These are phyloP conservation scores for Coemansia aciculifera DNA, from an alignment of 192 early-diverging fungal genomes.

Conservation along the genomic window DNA sequence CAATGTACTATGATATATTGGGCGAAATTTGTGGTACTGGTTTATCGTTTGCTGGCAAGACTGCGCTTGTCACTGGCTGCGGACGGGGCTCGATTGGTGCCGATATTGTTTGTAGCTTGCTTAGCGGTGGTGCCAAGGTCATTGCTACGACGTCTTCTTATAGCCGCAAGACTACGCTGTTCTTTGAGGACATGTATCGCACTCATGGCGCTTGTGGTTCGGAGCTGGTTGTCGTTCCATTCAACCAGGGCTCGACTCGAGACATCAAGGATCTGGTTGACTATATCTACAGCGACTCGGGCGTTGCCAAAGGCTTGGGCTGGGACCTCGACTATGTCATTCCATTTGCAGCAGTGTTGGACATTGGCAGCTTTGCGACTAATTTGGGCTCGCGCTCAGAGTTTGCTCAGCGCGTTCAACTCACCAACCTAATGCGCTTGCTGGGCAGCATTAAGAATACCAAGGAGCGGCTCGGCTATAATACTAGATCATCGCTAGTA, in stretches of 20 bases:
- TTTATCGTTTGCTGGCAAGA: constrained; percentile 77
- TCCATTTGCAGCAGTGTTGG: constrained; percentile 91
- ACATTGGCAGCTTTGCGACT: constrained; percentile 80
- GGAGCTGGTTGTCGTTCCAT: constrained; percentile 86
- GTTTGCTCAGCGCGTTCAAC: constrained; percentile 87
- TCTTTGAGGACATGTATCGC: constrained; percentile 88
- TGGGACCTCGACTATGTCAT: constrained; percentile 90
- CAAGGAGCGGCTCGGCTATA: constrained; percentile 73
- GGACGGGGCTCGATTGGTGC: constrained; percentile 90
- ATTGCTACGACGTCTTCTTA: constrained; percentile 91
- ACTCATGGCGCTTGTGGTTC: constrained; percentile 80
- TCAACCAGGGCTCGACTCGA: constrained; percentile 87
- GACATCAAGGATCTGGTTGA: constrained; percentile 76
- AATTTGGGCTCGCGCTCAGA: constrained; percentile 78
- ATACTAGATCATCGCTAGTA: constrained; percentile 83
- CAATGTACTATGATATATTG: constrained; percentile 64
- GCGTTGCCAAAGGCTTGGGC: constrained; percentile 59
- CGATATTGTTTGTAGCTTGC: constrained; percentile 80
- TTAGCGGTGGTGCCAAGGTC: constrained; percentile 88
- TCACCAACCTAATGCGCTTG: constrained; percentile 87
- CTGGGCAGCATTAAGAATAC: constrained; percentile 82
- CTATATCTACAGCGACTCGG: constrained; percentile 72
- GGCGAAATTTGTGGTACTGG: constrained; percentile 73
- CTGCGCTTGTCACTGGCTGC: constrained; percentile 87
- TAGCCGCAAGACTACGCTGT: constrained; percentile 73